Evolutionary conservation across 2,329 filamentous ascomycete genomes (phyloP).

Genomic region (Elsinoe ampelina): DNA sequence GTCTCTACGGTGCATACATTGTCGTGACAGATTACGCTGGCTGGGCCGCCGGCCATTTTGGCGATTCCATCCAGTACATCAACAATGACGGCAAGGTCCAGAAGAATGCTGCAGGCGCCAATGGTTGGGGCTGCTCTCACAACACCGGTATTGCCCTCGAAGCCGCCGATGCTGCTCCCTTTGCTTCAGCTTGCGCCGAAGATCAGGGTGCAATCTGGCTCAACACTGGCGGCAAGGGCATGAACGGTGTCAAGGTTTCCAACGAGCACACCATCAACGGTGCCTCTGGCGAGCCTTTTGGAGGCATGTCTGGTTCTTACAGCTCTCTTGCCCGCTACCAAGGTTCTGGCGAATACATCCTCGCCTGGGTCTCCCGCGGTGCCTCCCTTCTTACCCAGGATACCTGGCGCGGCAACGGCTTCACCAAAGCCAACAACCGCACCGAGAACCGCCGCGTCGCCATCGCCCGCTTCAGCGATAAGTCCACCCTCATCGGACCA

Average conservation of each 20-base stretch:
- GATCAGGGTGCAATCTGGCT: slow-evolving; percentile 57
- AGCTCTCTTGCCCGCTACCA: slow-evolving; percentile 47
- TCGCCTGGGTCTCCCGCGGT: slow-evolving; percentile 54
- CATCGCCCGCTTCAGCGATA: slow-evolving; percentile 48
- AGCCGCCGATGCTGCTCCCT: slow-evolving; percentile 49
- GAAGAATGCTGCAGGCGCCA: slow-evolving; percentile 44
- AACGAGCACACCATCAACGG: slow-evolving; percentile 56
- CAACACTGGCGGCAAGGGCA: slow-evolving; percentile 50
- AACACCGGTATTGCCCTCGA: slow-evolving; percentile 58
- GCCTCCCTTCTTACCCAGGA: slow-evolving; percentile 47
- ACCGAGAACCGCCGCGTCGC: slow-evolving; percentile 53
- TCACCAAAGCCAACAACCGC: slow-evolving; percentile 44
- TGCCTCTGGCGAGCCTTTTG: slow-evolving; percentile 49
- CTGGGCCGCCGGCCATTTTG: slow-evolving; percentile 46
- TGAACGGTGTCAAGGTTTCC: slow-evolving; percentile 51
- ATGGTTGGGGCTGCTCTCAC: slow-evolving; percentile 53
- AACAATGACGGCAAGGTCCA: slow-evolving; percentile 41
- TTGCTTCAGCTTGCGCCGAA: slow-evolving; percentile 51
- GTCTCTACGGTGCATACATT: slow-evolving; percentile 53
- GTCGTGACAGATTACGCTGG: slow-evolving; percentile 52
- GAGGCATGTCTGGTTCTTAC: slow-evolving; percentile 56
- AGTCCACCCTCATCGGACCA: slow-evolving; percentile 46
- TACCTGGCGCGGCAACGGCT: slow-evolving; percentile 49
- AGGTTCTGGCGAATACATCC: slow-evolving; percentile 46
- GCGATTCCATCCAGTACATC: slow-evolving; percentile 48